phyloP scores from a whole-genome alignment of 2,329 filamentous ascomycete species.

The Aureobasidium sp. region DNA sequence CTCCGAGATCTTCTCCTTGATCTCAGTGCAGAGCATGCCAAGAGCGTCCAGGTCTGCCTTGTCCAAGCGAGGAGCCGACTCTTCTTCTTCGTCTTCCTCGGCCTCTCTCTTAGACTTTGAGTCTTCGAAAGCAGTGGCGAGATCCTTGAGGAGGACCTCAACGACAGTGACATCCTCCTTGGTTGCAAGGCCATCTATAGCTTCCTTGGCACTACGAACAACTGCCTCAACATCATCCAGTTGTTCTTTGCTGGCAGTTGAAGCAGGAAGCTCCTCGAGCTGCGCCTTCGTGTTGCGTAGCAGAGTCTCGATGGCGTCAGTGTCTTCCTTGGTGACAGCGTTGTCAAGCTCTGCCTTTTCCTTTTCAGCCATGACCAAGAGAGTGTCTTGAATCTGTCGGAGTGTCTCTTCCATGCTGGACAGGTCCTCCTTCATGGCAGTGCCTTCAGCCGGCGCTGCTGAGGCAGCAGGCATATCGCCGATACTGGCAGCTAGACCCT shows the following conservation, averaged over 20 bases:
- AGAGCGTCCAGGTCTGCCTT: constrained; percentile 77
- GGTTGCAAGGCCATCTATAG: constrained; percentile 56
- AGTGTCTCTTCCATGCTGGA: constrained; percentile 35
- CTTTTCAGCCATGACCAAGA: constrained; percentile 44
- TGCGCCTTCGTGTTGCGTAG: constrained; percentile 82
- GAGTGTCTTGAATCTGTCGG: constrained; percentile 50
- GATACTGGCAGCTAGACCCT: constrained; percentile 56
- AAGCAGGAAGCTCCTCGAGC: constrained; percentile 72
- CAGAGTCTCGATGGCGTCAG: constrained; percentile 82
- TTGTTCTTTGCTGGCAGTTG: constrained; percentile 55
- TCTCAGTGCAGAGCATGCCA: constrained; percentile 72
- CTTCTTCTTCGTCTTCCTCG: constrained; percentile 35
- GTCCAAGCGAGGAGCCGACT: constrained; percentile 45
- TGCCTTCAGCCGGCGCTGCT: constrained; percentile 23
- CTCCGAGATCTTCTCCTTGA: constrained; percentile 69
- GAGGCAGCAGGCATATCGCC: constrained; percentile 36
- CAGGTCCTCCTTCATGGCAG: constrained; percentile 47
- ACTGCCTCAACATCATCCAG: constrained; percentile 57
- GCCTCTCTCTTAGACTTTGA: constrained; percentile 29
- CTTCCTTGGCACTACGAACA: constrained; percentile 66
- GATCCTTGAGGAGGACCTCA: constrained; percentile 69
- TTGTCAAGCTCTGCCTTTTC: constrained; percentile 37
- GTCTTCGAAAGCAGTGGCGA: constrained; percentile 69
- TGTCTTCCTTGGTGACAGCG: constrained; percentile 68
- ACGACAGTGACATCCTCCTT: constrained; percentile 73